A percentile compares a stretch with the other conserved stretches of the same genome.
These are phyloP conservation scores for Wickerhamiella parazyma DNA, from an alignment of 805 yeast species.

Conservation along the genomic window DNA sequence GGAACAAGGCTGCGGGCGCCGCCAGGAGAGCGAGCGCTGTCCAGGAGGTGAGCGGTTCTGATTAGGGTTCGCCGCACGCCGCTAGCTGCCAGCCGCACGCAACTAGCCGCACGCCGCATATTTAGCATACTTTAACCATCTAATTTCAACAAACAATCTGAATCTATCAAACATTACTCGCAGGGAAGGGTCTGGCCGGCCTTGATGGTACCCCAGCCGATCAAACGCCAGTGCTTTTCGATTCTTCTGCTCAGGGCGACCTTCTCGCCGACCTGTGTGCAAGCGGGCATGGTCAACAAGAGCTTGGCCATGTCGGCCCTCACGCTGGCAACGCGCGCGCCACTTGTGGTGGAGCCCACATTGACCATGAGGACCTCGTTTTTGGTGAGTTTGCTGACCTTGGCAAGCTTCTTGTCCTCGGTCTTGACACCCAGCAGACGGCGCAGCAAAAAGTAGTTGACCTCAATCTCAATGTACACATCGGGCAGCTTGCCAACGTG, in stretches of 20 bases:
- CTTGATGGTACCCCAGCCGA: slow-evolving; percentile 98
- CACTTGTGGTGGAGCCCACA: slow-evolving; percentile 98
- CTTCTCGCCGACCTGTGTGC: slow-evolving; percentile 97
- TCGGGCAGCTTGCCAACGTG: slow-evolving; percentile 93
- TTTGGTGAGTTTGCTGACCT: slow-evolving; percentile 84
- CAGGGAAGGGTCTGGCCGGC: slow-evolving; percentile 43
- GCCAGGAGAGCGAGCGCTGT: slow-evolving; percentile 24
- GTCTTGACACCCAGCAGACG: slow-evolving; percentile 97
- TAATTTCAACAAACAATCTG: too few species aligned
- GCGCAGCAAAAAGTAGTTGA: slow-evolving; percentile 90
- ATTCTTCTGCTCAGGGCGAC: slow-evolving; percentile 97
- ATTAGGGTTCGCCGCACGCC: not conserved
- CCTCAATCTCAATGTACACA: slow-evolving; percentile 92
- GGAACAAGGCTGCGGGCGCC: slow-evolving; percentile 36
- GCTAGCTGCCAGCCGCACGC: too few species aligned
- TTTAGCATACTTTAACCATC: too few species aligned
- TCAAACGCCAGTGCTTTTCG: slow-evolving; percentile 98
- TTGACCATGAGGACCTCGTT: slow-evolving; percentile 98
- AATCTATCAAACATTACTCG: too few species aligned
- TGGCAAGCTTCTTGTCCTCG: slow-evolving; percentile 91
- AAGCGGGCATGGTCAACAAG: slow-evolving; percentile 92
- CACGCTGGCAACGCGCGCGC: slow-evolving; percentile 96
- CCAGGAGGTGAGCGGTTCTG: slow-evolving; percentile 16
- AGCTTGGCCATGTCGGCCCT: slow-evolving; percentile 99
- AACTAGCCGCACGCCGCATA: too few species aligned